Base-by-base conservation (phyloP, 805 yeast species). In the Teunomyces kruisii region DNA sequence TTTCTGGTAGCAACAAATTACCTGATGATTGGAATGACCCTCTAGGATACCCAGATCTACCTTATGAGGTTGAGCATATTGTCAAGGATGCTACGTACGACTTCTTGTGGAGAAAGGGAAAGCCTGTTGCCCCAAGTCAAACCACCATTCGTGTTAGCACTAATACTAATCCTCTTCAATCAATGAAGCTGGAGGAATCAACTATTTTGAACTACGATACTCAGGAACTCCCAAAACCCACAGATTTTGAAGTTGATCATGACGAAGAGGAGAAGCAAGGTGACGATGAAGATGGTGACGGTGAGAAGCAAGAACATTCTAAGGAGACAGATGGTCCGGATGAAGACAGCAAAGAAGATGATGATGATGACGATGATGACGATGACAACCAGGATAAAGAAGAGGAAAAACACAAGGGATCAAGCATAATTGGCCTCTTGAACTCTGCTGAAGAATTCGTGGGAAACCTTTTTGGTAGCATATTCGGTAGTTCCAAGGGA, bases 1-100 rank as follows among this genome's bases (percentile, higher is more conserved):
- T 70, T 13, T 55, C 72, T 4, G 29, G 46, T 1, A 42, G 48
- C 0, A 69, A 71, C 44, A 32, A 54, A 0, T 58, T 80, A 27
- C 70, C 69, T 0, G 35, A 49, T 1, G 65, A 61, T 37, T 81
- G 87, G 88, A 50, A 44, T 13, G 86, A 82, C 53, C 44, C 49
- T 1, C 50, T 57, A 13, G 54, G 44, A 4, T 83, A 80, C 51
- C 88, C 88, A 0, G 68, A 71, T 52, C 75, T 80, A 30, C 60
- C 68, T 2, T 82, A 72, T 49, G 62, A 64, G 6, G 66, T 74
- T 12, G 77, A 70, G 10, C 76, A 74, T 32, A 54, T 74, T 6
- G 66, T 80, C 33, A 54, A 68, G 9, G 67, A 69, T 40, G 74
- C 87, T 0, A 76, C 85, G 0, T 82, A 80, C 54, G 86, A 82